Evolutionary conservation across 805 yeast species (phyloP), one percentile per base, ranked within the genome.

Genomic region (Candida jianshihensis): DNA sequence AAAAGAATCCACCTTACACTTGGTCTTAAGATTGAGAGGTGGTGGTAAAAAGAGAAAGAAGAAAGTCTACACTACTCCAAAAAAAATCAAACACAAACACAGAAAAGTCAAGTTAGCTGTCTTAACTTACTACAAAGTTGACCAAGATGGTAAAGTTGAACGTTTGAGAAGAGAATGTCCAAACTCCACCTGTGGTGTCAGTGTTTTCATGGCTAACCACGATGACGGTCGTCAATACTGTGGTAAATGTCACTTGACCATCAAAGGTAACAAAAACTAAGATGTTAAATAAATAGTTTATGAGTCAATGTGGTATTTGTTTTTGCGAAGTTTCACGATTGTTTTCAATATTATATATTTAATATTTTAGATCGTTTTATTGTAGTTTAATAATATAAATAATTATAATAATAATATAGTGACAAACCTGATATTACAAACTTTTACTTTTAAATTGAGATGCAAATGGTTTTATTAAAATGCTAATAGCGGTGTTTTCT

Each of bases 21-120:
- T 90, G 73, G 97, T 90, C 51, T 75, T 90, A 53, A 88, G 97
- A 79, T 84, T 90, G 68, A 86, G 97, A 77, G 97, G 97, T 76
- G 96, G 96, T 74, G 96, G 96, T 78, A 92, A 89, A 86, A 92
- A 92, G 92, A 90, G 96, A 82, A 92, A 92, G 92, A 92, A 92
- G 96, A 90, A 90, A 95, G 97, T 88, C 68, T 92, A 90, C 90
- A 90, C 97, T 76, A 90, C 97, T 67, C 98, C 98, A 79, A 92
- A 92, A 89, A 94, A 89, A 84, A 86, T 92, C 77, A 86, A 75
- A 77, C 97, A 92, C 94, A 89, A 88, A 84, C 96, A 87, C 84
- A 92, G 85, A 86, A 92, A 90, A 81, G 86, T 85, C 74, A 92
- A 92, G 85, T 80, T 92, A 66, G 97, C 97, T 72, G 97, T 92